phyloP scores from a whole-genome alignment of 805 yeast species.

The Alloascoidea hylecoeti region DNA sequence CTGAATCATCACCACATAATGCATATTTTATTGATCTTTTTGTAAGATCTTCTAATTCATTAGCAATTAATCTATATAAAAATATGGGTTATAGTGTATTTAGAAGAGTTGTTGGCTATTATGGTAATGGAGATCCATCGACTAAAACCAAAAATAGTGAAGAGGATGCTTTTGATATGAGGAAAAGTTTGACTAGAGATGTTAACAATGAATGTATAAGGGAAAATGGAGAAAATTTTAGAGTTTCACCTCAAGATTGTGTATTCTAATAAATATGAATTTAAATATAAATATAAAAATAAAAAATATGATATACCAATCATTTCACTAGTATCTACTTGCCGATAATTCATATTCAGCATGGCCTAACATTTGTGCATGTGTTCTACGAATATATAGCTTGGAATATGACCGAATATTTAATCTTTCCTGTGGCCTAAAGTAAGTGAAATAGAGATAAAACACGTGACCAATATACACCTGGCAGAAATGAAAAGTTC shows the following conservation, averaged over 20 bases:
- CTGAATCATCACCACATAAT: slow-evolving; percentile 66
- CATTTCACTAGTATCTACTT: no score
- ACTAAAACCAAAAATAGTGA: slow-evolving; percentile 26
- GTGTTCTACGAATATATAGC: no score
- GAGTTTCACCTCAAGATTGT: slow-evolving; percentile 56
- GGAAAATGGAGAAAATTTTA: slow-evolving; percentile 41
- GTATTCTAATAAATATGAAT: slow-evolving; percentile 29
- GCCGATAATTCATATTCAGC: no score
- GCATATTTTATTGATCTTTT: slow-evolving; percentile 83
- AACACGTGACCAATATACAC: no score
- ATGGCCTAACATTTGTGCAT: no score
- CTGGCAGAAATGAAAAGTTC: no score
- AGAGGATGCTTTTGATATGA: slow-evolving; percentile 90
- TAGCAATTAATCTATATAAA: slow-evolving; percentile 76
- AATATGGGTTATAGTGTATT: slow-evolving; percentile 75
- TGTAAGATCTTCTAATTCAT: slow-evolving; percentile 71
- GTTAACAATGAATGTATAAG: slow-evolving; percentile 35
- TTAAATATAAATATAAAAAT: no score
- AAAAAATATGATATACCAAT: no score
- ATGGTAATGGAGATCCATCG: slow-evolving; percentile 39
- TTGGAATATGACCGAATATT: no score
- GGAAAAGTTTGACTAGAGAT: slow-evolving; percentile 51
- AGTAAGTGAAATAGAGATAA: no score
- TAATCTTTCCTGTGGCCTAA: no score
- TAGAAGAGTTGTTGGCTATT: slow-evolving; percentile 82